Conservation (phyloP, 441 rosid species). For the Macaranga tanarius region DNA sequence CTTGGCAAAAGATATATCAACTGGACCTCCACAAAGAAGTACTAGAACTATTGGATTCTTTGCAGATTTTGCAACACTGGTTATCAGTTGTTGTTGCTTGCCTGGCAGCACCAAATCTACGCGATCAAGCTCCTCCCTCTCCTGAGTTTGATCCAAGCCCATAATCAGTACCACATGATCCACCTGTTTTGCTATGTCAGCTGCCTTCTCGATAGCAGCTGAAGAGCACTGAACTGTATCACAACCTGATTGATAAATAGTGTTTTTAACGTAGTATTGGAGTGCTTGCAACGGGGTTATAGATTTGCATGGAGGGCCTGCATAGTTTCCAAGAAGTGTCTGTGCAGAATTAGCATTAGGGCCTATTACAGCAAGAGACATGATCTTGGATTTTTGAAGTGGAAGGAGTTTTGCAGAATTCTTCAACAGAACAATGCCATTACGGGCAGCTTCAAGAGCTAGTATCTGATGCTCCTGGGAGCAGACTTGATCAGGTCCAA, state of each 20-base stretch:
- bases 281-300: conserved; percentile 72
- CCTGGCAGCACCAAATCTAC: conserved; percentile 69
- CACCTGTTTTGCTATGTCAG: conserved; percentile 46
- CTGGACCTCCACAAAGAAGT: conserved; percentile 82
- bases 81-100: conserved; percentile 70
- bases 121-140: conserved; percentile 71
- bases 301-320: conserved; percentile 81
- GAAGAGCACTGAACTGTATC: conserved; percentile 59
- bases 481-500: conserved; percentile 71
- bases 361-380: conserved; percentile 71
- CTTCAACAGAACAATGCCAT: conserved; percentile 86
- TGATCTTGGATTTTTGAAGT: conserved; percentile 48
- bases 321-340: conserved; percentile 86
- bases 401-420: conserved; percentile 63
- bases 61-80: conserved; percentile 51
- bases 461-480: conserved; percentile 70
- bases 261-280: conserved; percentile 44
- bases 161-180: conserved; percentile 73
- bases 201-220: conserved; percentile 52
- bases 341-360: conserved; percentile 66
- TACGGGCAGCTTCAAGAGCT: conserved; percentile 90
- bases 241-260: conserved; percentile 57
- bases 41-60: conserved; percentile 62
- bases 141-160: conserved; percentile 88
- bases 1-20: conserved; percentile 71